Evolutionary conservation across 495 filamentous ascomycete species (phyloP).

Genomic region (Penicillium soppii): DNA sequence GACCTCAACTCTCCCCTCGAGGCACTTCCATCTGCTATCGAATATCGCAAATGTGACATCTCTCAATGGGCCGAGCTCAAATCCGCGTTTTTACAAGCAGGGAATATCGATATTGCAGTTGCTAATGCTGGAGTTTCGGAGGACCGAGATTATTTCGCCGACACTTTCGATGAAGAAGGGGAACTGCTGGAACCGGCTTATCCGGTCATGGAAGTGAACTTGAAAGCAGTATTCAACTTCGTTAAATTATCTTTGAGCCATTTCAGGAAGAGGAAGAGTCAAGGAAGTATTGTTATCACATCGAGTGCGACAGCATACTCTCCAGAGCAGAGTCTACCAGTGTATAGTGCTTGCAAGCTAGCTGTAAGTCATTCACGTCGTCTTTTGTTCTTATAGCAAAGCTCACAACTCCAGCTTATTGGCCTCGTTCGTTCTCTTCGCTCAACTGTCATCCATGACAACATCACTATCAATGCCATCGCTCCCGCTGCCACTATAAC

Average conservation of each 20-base stretch:
- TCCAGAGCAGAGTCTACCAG: conserved; percentile 24
- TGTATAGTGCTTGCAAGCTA: conserved; percentile 27
- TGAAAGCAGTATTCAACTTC: conserved; percentile 21
- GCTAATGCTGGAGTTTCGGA: conserved; percentile 30
- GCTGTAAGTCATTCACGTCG: no score
- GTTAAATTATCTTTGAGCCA: conserved; percentile 24
- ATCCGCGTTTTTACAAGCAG: conserved; percentile 11
- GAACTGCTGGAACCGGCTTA: conserved; percentile 18
- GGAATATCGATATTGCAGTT: conserved; percentile 24
- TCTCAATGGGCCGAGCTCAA: conserved; percentile 21
- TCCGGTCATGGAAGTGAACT: conserved; percentile 26
- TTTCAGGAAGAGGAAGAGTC: conserved; percentile 11
- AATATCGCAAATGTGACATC: conserved; percentile 15
- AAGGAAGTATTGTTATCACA: conserved; percentile 36
- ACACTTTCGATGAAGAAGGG: conserved; percentile 14
- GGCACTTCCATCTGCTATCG: no score
- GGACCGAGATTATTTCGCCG: conserved; percentile 22
- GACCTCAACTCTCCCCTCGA: conserved; percentile 18
- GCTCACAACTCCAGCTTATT: no score
- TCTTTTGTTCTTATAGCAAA: no score
- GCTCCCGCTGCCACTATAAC: conserved; percentile 31
- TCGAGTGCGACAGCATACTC: conserved; percentile 30
- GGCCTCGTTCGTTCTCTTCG: conserved; percentile 25
- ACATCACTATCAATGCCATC: conserved; percentile 33
- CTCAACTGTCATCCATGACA: conserved; percentile 10